These are phyloP conservation scores for Terana coerulea DNA, from an alignment of 768 basidiomycete genomes.

Conservation along the genomic window DNA sequence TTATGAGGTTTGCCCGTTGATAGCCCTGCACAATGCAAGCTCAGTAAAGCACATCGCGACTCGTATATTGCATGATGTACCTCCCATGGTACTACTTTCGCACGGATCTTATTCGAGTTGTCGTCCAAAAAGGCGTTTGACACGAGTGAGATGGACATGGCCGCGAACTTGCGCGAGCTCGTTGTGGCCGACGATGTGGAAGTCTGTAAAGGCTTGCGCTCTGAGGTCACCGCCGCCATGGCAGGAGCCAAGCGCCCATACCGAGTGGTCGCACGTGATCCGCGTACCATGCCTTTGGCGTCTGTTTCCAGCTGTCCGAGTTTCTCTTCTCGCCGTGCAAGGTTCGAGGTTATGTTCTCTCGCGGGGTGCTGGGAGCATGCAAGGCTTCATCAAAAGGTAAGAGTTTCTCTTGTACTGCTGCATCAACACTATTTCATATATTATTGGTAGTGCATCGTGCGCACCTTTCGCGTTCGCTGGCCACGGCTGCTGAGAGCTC, in stretches of 20 bases:
- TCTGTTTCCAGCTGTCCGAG: conserved; percentile 5
- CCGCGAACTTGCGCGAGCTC: conserved; percentile 5
- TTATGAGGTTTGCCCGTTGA: conserved; percentile 89
- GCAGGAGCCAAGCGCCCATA: not conserved
- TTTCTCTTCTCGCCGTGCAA: conserved; percentile 6
- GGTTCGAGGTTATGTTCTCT: conserved; percentile 28
- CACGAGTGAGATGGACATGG: conserved; percentile 74
- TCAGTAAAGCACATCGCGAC: conserved; percentile 1
- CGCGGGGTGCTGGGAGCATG: conserved; percentile 30
- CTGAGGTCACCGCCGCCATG: conserved; percentile 6
- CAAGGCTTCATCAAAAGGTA: conserved; percentile 29
- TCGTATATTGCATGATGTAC: conserved; percentile 36
- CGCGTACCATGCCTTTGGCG: conserved; percentile 3
- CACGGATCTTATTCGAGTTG: conserved; percentile 78
- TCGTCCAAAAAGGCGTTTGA: conserved; percentile 86
- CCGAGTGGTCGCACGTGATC: conserved; percentile 4
- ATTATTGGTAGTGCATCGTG: conserved; percentile 9
- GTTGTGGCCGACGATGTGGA: conserved; percentile 2
- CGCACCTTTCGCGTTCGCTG: conserved; percentile 15
- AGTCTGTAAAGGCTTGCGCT: not conserved
- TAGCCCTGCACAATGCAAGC: conserved; percentile 62
- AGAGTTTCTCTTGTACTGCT: not conserved
- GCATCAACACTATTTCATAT: too few relatives aligned
- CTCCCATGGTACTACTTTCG: conserved; percentile 96
- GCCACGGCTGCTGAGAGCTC: conserved; percentile 22